phyloP scores from a whole-genome alignment of 768 basidiomycete species.

The Podaxis sp. region DNA sequence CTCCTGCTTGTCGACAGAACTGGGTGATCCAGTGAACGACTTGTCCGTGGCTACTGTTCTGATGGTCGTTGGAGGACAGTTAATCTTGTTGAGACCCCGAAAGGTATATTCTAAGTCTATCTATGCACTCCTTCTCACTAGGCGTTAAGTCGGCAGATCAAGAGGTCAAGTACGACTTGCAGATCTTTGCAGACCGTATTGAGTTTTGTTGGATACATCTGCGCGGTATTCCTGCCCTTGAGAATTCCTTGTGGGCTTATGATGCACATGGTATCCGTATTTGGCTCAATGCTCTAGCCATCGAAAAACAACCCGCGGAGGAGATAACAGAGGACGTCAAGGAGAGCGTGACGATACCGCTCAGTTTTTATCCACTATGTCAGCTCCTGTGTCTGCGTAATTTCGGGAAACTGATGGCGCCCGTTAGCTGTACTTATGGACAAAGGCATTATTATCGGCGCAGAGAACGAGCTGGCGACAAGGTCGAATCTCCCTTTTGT shows the following conservation, averaged over 20 bases:
- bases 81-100: conserved; percentile 85
- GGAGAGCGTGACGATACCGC: conserved; percentile 88
- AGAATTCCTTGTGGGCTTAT: conserved; percentile 98
- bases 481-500: conserved; percentile 80
- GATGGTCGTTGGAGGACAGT: conserved; percentile 91
- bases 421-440: conserved; percentile 91
- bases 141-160: conserved; percentile 65
- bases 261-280: conserved; percentile 87
- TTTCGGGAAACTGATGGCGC: conserved; percentile 11
- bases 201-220: conserved; percentile 99
- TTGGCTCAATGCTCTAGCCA: conserved; percentile 94
- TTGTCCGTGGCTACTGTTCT: conserved; percentile 92
- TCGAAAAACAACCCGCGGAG: conserved; percentile 57
- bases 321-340: conserved; percentile 58
- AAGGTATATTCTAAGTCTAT: conserved; percentile 49
- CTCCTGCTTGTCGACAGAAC: conserved; percentile 47
- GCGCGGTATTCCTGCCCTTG: conserved; percentile 86
- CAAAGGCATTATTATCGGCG: conserved; percentile 97
- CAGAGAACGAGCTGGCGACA: conserved; percentile 82
- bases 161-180: conserved; percentile 96
- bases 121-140: background rate
- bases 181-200: conserved; percentile 93
- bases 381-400: conserved; percentile 20
- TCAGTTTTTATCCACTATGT: conserved; percentile 98
- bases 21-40: conserved; percentile 93